Conservation (phyloP, 441 rosid genomes). For the Eruca vesicaria region DNA sequence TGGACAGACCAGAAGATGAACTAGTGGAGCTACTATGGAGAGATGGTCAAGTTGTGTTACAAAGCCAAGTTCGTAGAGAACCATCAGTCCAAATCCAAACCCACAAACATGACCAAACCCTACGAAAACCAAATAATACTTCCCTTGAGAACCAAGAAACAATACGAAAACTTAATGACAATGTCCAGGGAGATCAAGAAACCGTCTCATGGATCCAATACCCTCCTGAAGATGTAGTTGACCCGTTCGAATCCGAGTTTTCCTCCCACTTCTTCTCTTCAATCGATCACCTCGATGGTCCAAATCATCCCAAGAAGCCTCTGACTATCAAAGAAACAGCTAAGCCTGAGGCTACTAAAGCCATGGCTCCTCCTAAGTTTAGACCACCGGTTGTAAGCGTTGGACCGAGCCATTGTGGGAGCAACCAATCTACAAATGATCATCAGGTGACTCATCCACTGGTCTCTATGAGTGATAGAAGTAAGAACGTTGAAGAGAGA, state of each 20-base stretch:
- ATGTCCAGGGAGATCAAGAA: slow-evolving; percentile 43
- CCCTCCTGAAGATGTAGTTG: slow-evolving; percentile 49
- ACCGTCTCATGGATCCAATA: slow-evolving; percentile 62
- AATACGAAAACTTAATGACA: not conserved
- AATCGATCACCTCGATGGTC: not conserved
- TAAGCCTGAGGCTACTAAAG: slow-evolving; percentile 35
- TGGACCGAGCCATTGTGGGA: slow-evolving; percentile 60
- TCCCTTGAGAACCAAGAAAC: slow-evolving; percentile 35
- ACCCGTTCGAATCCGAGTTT: slow-evolving; percentile 59
- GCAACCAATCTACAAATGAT: slow-evolving; percentile 54
- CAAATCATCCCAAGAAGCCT: slow-evolving; percentile 22
- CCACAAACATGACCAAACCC: slow-evolving; percentile 27
- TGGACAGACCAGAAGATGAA: slow-evolving; percentile 52
- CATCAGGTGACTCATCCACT: slow-evolving; percentile 28
- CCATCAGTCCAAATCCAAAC: slow-evolving; percentile 37
- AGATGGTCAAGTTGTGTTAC: slow-evolving; percentile 69
- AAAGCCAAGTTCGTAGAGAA: slow-evolving; percentile 58
- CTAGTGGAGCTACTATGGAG: slow-evolving; percentile 69
- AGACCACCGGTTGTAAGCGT: slow-evolving; percentile 49
- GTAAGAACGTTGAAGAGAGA: slow-evolving; percentile 33
- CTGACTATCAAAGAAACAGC: slow-evolving; percentile 22
- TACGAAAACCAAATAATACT: not conserved
- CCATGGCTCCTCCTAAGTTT: slow-evolving; percentile 57
- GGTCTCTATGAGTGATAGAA: slow-evolving; percentile 26
- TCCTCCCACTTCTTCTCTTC: slow-evolving; percentile 52